Conservation (phyloP, 495 filamentous ascomycete species). For the Chaetomium fimeti region DNA sequence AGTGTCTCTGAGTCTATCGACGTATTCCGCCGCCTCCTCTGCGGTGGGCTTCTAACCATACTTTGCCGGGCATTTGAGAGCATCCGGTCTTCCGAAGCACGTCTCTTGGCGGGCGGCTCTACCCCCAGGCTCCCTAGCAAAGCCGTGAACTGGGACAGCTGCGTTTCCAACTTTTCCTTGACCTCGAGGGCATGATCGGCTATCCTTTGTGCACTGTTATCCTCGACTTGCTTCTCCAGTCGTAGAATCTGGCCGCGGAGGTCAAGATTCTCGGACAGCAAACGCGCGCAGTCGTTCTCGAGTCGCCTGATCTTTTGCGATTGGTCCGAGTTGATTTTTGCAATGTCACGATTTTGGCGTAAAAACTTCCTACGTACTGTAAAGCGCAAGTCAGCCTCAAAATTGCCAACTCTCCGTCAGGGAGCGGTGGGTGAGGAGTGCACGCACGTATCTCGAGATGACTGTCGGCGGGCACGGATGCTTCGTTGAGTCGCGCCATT, state of each 20-base stretch:
- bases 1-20: constrained; percentile 53
- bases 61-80: constrained; percentile 36
- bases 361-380: constrained; percentile 82
- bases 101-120: constrained; percentile 45
- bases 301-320: constrained; percentile 83
- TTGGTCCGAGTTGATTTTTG: constrained; percentile 84
- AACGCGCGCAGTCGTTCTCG: constrained; percentile 77
- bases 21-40: constrained; percentile 47
- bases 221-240: constrained; percentile 63
- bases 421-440: background rate
- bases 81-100: constrained; percentile 36
- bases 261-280: constrained; percentile 83
- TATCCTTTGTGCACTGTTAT: constrained; percentile 45
- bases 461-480: constrained; percentile 64
- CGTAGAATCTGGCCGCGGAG: constrained; percentile 76
- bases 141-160: constrained; percentile 63
- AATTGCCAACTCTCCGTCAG: background rate
- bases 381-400: constrained; percentile 20
- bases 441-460: constrained; percentile 73
- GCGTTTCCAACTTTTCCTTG: constrained; percentile 66
- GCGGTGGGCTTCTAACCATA: constrained; percentile 39
- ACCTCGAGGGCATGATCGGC: constrained; percentile 65
- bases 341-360: constrained; percentile 92
- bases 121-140: constrained; percentile 62
- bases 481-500: constrained; percentile 94